Evolutionary conservation across 2,329 filamentous ascomycete genomes (phyloP).

Genomic region (Chaetomiaceae sp.): DNA sequence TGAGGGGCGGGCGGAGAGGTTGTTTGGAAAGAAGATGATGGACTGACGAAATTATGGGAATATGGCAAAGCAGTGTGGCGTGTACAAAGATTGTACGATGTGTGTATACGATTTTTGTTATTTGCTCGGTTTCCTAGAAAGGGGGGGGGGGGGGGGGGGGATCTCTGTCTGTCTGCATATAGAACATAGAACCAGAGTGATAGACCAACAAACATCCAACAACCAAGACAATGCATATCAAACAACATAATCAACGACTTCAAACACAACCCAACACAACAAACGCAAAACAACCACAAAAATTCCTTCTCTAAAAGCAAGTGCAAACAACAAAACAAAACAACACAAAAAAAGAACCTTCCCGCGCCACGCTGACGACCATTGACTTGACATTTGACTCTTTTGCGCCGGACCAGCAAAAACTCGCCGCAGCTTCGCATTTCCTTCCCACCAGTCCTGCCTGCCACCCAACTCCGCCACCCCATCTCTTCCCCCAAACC

Average conservation of each 20-base stretch:
- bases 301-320: conserved; percentile 2
- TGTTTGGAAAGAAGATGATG: conserved; percentile 38
- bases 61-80: background rate
- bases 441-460: too few relatives aligned
- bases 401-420: conserved; percentile 12
- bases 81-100: background rate
- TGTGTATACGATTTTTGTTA: conserved; percentile 2
- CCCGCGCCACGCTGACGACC: conserved; percentile 4
- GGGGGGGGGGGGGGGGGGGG: too few relatives aligned
- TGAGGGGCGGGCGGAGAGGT: conserved; percentile 67
- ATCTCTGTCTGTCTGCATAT: conserved; percentile 12
- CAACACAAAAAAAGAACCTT: background rate
- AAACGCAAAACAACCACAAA: background rate
- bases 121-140: conserved; percentile 4
- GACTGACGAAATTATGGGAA: background rate
- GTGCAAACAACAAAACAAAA: too few relatives aligned
- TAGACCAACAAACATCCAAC: conserved; percentile 7
- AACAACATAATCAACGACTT: background rate
- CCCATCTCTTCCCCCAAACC: background rate
- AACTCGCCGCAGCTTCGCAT: conserved; percentile 3
- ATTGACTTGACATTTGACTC: conserved; percentile 2
- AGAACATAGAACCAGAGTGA: conserved; percentile 5
- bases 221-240: conserved; percentile 4
- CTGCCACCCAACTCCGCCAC: too few relatives aligned
- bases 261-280: background rate